Percentiles rank a stretch among this genome's conserved stretches.
Evolutionary conservation across 306 rosid genomes (phyloP).

Genomic region (Fragaria iinumae): DNA sequence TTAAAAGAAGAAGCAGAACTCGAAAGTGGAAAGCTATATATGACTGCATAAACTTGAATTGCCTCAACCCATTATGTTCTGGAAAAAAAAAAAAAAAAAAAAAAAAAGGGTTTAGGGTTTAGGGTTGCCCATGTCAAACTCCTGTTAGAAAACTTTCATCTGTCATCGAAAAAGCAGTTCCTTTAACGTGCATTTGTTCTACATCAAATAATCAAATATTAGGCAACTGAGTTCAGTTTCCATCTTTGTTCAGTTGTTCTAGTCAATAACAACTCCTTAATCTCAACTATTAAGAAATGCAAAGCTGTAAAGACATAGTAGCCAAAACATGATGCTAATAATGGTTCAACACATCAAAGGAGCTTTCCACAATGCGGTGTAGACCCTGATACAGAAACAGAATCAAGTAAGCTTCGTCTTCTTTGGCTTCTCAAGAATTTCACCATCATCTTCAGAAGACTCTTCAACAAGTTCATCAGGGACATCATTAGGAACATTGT

Average conservation of each 20-base stretch:
- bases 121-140: neutral
- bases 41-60: neutral
- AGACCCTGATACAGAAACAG: neutral
- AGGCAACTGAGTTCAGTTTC: neutral
- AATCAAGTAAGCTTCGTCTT: constrained; percentile 63
- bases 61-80: neutral
- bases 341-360: constrained; percentile 3
- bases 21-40: too few relatives aligned
- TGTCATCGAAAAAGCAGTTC: neutral
- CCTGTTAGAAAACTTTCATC: neutral
- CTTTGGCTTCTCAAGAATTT: constrained; percentile 58
- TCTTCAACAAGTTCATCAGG: constrained; percentile 71
- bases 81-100: neutral
- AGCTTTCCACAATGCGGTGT: neutral
- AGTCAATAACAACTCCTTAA: neutral
- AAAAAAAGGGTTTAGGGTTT: too few relatives aligned
- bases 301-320: neutral
- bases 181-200: neutral
- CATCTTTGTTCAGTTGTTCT: neutral
- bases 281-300: neutral
- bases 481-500: constrained; percentile 76
- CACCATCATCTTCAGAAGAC: constrained; percentile 63
- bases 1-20: too few relatives aligned
- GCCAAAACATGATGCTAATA: neutral
- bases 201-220: neutral